Evolutionary conservation across 108 stramenopile species (phyloP).

Genomic region (Discostella stelligeroides): DNA sequence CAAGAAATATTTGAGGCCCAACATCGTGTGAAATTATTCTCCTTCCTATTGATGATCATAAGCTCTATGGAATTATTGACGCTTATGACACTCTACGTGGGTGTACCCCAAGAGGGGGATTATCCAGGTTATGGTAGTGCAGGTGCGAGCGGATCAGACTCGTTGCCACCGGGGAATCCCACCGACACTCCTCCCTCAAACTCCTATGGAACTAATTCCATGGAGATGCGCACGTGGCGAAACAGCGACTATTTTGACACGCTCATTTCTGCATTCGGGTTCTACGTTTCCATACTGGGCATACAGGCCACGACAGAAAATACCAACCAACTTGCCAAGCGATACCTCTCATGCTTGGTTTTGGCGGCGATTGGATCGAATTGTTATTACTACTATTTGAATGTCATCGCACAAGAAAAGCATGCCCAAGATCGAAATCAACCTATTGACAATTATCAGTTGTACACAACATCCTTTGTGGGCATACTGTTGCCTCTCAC

Average conservation of each 20-base stretch:
- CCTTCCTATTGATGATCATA: constrained; percentile 76
- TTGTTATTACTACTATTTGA: constrained; percentile 58
- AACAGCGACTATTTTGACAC: constrained; percentile 68
- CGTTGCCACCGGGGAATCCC: constrained; percentile 49
- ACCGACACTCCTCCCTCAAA: constrained; percentile 32
- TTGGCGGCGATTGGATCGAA: constrained; percentile 65
- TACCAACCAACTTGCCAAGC: constrained; percentile 57
- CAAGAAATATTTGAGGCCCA: constrained; percentile 78
- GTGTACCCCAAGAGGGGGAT: no score
- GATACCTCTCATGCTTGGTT: constrained; percentile 59
- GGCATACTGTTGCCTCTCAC: constrained; percentile 68
- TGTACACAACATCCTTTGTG: constrained; percentile 56
- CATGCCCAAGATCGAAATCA: constrained; percentile 29
- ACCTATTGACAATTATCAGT: constrained; percentile 19
- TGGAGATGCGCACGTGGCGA: constrained; percentile 58
- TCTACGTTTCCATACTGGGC: constrained; percentile 70
- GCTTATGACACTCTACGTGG: constrained; percentile 64
- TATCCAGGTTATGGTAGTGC: no score
- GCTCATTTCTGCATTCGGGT: constrained; percentile 58
- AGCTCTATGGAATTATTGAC: constrained; percentile 71
- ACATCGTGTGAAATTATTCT: constrained; percentile 80
- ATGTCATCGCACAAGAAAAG: constrained; percentile 33
- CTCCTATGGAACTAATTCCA: background rate
- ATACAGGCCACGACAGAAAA: constrained; percentile 75
- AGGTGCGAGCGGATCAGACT: constrained; percentile 32